Evolutionary conservation across 768 basidiomycete species (phyloP).

Genomic region (Trametes elegans): DNA sequence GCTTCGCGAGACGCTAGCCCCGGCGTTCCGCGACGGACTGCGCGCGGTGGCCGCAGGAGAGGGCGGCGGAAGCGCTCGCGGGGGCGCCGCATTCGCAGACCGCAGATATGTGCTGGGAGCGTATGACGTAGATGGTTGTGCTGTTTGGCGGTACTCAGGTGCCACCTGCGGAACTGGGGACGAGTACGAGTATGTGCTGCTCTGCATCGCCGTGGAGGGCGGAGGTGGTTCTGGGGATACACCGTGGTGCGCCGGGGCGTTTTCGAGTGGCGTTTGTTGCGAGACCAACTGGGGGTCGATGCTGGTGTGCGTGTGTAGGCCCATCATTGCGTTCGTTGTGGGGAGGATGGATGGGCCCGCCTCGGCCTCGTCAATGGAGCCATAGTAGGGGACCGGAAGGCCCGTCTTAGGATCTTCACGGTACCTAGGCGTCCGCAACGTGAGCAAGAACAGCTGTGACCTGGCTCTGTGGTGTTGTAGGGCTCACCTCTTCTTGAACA

Average conservation of each 20-base stretch:
- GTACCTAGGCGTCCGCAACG: conserved; percentile 4
- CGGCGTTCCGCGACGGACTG: too few relatives aligned
- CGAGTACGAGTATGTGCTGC: not conserved
- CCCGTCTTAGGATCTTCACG: conserved; percentile 28
- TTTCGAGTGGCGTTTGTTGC: not conserved
- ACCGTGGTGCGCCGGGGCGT: not conserved
- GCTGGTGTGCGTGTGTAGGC: not conserved
- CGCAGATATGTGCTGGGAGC: not conserved
- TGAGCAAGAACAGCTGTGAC: not conserved
- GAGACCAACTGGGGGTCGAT: conserved; percentile 18
- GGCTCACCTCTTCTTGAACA: conserved; percentile 65
- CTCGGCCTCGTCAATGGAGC: conserved; percentile 3
- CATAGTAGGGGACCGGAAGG: conserved; percentile 20
- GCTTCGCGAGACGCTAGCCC: conserved; percentile 3
- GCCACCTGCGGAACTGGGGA: not conserved
- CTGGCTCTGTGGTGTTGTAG: not conserved
- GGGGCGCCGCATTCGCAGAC: not conserved
- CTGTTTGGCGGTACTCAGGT: not conserved
- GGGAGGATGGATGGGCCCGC: not conserved
- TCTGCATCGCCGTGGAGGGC: not conserved
- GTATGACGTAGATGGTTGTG: not conserved
- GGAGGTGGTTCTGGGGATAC: not conserved
- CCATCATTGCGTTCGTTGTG: not conserved
- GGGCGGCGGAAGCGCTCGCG: not conserved
- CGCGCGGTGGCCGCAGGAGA: not conserved